phyloP scores from a whole-genome alignment of 106 monocot species.

The Acorus calamus region DNA sequence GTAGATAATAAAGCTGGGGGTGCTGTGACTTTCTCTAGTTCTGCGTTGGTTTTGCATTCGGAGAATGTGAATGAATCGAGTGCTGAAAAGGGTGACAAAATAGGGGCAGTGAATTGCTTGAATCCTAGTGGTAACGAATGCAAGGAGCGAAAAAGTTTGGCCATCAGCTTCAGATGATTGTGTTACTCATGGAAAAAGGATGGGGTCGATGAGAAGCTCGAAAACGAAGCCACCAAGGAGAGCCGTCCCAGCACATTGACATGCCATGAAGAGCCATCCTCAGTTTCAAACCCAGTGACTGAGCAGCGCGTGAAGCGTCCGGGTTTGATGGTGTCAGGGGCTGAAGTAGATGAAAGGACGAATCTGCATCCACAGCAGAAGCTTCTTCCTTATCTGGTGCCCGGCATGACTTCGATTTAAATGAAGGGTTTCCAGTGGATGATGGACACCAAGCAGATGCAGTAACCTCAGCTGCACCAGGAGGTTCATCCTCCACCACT shows the following conservation, averaged over 20 bases:
- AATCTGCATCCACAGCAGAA: slow-evolving; percentile 14
- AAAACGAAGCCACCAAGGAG: slow-evolving; percentile 6
- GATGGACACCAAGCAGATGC: slow-evolving; percentile 46
- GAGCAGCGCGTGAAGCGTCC: slow-evolving; percentile 10
- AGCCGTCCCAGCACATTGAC: slow-evolving; percentile 5
- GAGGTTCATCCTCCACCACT: slow-evolving; percentile 18
- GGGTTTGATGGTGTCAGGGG: slow-evolving; percentile 11
- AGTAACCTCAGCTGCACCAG: slow-evolving; percentile 8
- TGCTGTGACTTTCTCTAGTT: slow-evolving; percentile 4
- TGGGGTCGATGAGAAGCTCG: slow-evolving; percentile 8
- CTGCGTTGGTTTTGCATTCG: slow-evolving; percentile 1
- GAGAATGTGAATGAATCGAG: slow-evolving; percentile 13
- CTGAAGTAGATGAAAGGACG: slow-evolving; percentile 19
- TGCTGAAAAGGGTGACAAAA: slow-evolving; percentile 10
- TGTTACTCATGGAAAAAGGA: background rate
- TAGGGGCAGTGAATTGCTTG: background rate
- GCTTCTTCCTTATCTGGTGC: slow-evolving; percentile 6
- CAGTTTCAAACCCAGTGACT: slow-evolving; percentile 9
- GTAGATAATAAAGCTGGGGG: slow-evolving; percentile 1
- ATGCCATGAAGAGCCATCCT: background rate
- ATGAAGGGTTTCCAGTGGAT: slow-evolving; percentile 61
- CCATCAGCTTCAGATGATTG: slow-evolving; percentile 8
- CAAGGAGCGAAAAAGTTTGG: slow-evolving; percentile 12
- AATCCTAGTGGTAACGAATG: slow-evolving; percentile 14
- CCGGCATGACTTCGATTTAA: slow-evolving; percentile 71